phyloP scores from a whole-genome alignment of 2,329 filamentous ascomycete genomes.

The Celoporthe dispersa region DNA sequence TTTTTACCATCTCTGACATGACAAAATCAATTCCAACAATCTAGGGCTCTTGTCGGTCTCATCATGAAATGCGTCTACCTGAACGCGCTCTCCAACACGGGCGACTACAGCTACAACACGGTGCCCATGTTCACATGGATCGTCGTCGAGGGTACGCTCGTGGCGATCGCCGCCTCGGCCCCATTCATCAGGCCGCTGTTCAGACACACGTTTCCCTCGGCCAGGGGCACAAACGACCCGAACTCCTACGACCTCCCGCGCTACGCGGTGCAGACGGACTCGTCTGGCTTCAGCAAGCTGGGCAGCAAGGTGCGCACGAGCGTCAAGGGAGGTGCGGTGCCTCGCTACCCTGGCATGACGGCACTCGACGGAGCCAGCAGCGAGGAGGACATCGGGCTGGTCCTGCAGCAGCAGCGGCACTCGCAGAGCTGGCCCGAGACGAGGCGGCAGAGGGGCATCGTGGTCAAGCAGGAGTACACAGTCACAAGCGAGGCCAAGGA shows the following conservation, averaged over 20 bases:
- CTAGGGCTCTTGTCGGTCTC: constrained; percentile 21
- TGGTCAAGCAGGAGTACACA: constrained; percentile 18
- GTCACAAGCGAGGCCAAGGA: constrained; percentile 12
- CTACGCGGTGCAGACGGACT: constrained; percentile 17
- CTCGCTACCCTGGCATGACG: constrained; percentile 8
- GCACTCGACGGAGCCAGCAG: constrained; percentile 10
- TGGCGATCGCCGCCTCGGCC: constrained; percentile 18
- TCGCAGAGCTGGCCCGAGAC: constrained; percentile 4
- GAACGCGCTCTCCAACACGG: constrained; percentile 19
- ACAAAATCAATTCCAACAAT: background rate
- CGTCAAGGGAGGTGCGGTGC: constrained; percentile 2
- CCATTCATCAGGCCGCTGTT: constrained; percentile 20
- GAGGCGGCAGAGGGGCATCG: constrained; percentile 2
- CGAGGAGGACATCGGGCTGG: constrained; percentile 12
- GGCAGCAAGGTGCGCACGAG: constrained; percentile 19
- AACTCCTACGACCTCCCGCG: constrained; percentile 18
- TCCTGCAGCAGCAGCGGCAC: constrained; percentile 1
- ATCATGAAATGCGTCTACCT: constrained; percentile 25
- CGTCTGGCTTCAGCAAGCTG: constrained; percentile 18
- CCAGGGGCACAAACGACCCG: background rate
- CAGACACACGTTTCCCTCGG: background rate
- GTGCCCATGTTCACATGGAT: constrained; percentile 26
- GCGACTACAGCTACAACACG: constrained; percentile 23
- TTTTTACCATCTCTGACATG: no score
- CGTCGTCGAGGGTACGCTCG: constrained; percentile 20